phyloP scores from a whole-genome alignment of 768 basidiomycete genomes.

The Coprinopsis marcescibilis region DNA sequence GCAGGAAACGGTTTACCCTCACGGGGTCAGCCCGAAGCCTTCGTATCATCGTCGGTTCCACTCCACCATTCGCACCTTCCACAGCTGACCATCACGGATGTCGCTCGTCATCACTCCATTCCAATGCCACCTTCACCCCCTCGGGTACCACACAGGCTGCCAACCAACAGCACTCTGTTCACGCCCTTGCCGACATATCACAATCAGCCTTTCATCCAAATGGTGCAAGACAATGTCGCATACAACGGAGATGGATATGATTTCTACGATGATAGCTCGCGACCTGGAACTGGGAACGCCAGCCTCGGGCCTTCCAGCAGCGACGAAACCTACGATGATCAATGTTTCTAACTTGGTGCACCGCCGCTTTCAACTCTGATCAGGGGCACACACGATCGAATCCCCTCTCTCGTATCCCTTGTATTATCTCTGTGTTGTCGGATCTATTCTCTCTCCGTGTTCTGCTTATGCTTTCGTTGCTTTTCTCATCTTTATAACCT shows the following conservation, averaged over 20 bases:
- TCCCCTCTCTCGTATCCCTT: not conserved
- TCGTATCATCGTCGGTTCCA: conserved; percentile 20
- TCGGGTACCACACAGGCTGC: conserved; percentile 38
- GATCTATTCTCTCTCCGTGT: not conserved
- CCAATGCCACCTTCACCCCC: conserved; percentile 23
- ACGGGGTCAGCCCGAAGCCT: conserved; percentile 17
- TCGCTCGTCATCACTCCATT: conserved; percentile 15
- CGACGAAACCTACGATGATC: conserved; percentile 22
- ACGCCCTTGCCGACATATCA: conserved; percentile 65
- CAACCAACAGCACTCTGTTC: conserved; percentile 61
- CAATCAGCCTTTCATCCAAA: conserved; percentile 31
- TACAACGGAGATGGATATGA: conserved; percentile 28
- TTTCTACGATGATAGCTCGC: conserved; percentile 33
- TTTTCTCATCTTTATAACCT: not conserved
- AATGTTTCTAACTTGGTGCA: conserved; percentile 10
- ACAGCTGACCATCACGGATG: conserved; percentile 20
- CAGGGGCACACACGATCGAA: not conserved
- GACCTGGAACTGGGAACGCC: conserved; percentile 37
- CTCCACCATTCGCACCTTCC: conserved; percentile 27
- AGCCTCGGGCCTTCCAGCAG: conserved; percentile 27
- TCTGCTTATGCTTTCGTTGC: not conserved
- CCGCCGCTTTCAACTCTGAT: not conserved
- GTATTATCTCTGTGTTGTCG: too few species aligned
- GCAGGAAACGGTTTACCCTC: conserved; percentile 22
- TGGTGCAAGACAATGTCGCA: conserved; percentile 22